Percentiles rank a stretch among this genome's conserved stretches.
phyloP scores from a whole-genome alignment of 257 asterid genomes.

The Osmanthus fragrans region DNA sequence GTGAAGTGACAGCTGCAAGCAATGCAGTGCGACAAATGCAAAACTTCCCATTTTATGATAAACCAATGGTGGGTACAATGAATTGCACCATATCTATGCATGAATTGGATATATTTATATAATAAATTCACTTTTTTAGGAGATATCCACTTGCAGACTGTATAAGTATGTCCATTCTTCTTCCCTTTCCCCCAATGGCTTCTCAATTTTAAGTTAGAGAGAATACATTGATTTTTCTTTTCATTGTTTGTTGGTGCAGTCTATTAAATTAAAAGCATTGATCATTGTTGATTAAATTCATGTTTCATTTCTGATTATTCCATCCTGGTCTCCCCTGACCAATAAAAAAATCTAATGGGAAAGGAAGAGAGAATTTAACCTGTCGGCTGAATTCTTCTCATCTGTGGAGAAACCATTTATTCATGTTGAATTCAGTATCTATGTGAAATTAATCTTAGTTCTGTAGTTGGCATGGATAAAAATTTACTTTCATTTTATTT shows the following conservation, averaged over 20 bases:
- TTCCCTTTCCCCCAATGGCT: background rate
- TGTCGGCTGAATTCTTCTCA: background rate
- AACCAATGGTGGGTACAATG: conserved; percentile 73
- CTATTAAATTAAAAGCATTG: background rate
- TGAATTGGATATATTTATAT: conserved; percentile 5
- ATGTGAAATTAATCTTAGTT: background rate
- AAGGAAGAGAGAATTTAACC: background rate
- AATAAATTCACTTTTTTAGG: conserved; percentile 10
- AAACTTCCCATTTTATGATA: conserved; percentile 89
- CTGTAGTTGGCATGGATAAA: background rate
- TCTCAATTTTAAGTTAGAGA: background rate
- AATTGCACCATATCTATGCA: conserved; percentile 5
- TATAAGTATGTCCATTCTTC: background rate
- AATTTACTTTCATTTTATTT: background rate
- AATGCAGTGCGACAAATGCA: conserved; percentile 98
- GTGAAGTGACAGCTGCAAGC: conserved; percentile 96
- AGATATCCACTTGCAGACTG: background rate
- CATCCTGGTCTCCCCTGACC: background rate
- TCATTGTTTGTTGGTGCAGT: background rate
- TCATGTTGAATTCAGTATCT: background rate
- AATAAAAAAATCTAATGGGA: background rate
- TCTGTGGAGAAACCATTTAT: background rate
- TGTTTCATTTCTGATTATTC: background rate
- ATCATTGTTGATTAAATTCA: background rate
- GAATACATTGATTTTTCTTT: background rate